These are phyloP conservation scores for Salvia rosmarinus DNA, from an alignment of 257 asterid species.

Conservation along the genomic window DNA sequence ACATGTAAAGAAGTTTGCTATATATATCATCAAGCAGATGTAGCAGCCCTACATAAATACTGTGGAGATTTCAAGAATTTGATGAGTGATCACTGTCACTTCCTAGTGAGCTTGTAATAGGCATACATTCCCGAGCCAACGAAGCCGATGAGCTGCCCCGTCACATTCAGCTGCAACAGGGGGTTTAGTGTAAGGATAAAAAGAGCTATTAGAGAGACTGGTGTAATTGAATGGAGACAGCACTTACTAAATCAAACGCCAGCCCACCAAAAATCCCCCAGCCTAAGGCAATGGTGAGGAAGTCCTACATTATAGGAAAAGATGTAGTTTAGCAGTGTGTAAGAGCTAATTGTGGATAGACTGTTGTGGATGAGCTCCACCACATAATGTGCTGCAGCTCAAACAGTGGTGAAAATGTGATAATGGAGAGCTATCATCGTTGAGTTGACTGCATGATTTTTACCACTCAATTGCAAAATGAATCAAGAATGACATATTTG, in stretches of 20 bases:
- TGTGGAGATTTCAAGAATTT: background rate
- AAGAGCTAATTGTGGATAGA: no score
- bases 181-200: background rate
- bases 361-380: no score
- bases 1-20: background rate
- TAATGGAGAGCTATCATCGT: background rate
- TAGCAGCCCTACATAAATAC: background rate
- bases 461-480: no score
- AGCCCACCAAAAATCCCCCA: conserved; percentile 92
- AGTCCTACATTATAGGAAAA: conserved; percentile 54
- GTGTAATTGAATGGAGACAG: background rate
- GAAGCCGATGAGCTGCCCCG: conserved; percentile 81
- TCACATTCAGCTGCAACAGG: conserved; percentile 68
- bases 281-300: conserved; percentile 82
- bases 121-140: conserved; percentile 82
- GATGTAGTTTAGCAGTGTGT: background rate
- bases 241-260: conserved; percentile 83
- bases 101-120: conserved; percentile 68
- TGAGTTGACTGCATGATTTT: no score
- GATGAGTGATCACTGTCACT: conserved; percentile 37
- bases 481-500: background rate
- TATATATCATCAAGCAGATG: background rate
- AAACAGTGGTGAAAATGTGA: background rate
- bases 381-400: no score
- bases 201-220: background rate